Base-by-base conservation (phyloP, 495 filamentous ascomycete genomes). In the Aspergillus ostianus region DNA sequence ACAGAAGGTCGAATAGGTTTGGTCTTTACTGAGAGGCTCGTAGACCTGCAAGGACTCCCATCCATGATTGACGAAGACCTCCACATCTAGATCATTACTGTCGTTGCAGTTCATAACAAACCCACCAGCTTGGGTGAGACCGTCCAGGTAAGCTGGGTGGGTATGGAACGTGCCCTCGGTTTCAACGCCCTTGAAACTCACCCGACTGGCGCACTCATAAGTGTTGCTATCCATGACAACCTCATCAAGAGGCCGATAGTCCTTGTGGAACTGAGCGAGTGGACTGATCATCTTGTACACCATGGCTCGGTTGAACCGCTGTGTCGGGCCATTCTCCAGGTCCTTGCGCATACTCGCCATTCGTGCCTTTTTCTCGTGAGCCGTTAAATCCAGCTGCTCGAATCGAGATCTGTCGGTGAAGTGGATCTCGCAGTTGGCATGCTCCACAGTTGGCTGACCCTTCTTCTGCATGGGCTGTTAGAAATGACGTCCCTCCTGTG, bases 231-330 rank as follows among this genome's bases (percentile, higher is more conserved):
- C 53, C 46, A 80, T 47, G n/a, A 76, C 53, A n/a, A 77, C 64
- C 18, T 74, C 71, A 41, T 77, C 51, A 50, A 91, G 85, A 13
- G 86, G 85, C 53, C 78, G 76, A 69, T 87, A 91, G 19, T 78
- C 73, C 1, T 61, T 69, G 48, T 79, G 76, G 62, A 88, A 90
- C 53, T 89, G 82, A 23, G 88, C 87, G 4, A 90, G 70, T 47
- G 84, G 78, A 12, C 74, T 63, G 59, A 92, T 85, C 21, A 90
- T 72, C 66, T 88, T 87, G 73, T 91, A 92, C 7, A 83, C 85
- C 69, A 90, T 79, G 17, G 70, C 72, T 29, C 73, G 73, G 47
- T 73, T 70, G 20, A 81, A 65, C 17, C 49, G 44, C 15, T 64
- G 48, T 48, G 47, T 26, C 52, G 58, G 55, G 21, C 64, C 64